Conservation (phyloP, 2,329 filamentous ascomycete genomes). For the Rhynchosporium secalis region DNA sequence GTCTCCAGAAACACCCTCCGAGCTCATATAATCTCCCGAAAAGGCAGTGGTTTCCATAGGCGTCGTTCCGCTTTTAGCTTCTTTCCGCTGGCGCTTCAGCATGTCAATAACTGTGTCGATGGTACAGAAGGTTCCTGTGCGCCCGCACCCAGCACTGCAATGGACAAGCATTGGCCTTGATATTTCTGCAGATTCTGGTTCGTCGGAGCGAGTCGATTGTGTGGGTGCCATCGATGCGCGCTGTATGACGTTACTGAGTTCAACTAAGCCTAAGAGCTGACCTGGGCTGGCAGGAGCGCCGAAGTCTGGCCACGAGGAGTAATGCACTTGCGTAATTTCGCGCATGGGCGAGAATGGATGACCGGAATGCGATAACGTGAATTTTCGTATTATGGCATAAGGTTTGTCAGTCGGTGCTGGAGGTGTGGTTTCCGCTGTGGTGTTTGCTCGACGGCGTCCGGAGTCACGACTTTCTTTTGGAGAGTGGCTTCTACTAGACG, state of each 20-base stretch:
- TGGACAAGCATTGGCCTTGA: conserved; percentile 82
- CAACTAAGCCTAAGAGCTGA: conserved; percentile 85
- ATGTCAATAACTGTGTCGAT: conserved; percentile 96
- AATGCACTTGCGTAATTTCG: conserved; percentile 93
- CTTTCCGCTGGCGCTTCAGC: conserved; percentile 77
- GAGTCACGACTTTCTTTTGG: conserved; percentile 42
- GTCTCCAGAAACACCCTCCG: conserved; percentile 45
- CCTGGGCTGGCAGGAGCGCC: conserved; percentile 86
- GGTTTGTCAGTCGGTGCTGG: conserved; percentile 57
- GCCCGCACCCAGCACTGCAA: conserved; percentile 92
- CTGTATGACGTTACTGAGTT: conserved; percentile 77
- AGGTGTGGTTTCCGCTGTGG: conserved; percentile 47
- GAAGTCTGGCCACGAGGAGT: conserved; percentile 96
- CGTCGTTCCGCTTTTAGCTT: conserved; percentile 36
- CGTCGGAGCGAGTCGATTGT: conserved; percentile 48
- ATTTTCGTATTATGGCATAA: conserved; percentile 82
- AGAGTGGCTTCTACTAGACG: conserved; percentile 53
- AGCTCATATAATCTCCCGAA: conserved; percentile 32
- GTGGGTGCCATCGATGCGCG: conserved; percentile 45
- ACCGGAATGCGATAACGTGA: conserved; percentile 73
- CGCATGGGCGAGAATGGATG: conserved; percentile 83
- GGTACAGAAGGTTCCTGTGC: conserved; percentile 94
- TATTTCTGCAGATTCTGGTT: conserved; percentile 55
- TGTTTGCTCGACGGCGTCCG: conserved; percentile 55
- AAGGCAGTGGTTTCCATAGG: conserved; percentile 47